Evolutionary conservation across 1,139 yeast species (phyloP).

Genomic region (Meyerozyma elateridarum): DNA sequence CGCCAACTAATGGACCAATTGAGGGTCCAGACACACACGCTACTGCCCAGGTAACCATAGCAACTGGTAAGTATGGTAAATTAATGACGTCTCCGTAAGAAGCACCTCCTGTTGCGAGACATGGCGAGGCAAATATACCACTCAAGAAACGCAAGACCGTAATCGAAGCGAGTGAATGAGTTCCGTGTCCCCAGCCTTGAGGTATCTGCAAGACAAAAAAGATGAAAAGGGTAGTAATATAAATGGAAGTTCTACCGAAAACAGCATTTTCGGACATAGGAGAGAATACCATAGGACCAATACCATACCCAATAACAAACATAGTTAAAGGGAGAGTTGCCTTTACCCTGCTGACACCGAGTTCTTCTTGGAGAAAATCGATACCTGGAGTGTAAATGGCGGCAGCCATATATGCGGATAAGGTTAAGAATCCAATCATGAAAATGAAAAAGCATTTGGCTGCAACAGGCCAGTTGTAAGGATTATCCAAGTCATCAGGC

Average conservation of each 20-base stretch:
- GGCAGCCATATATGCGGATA: conserved; percentile 25
- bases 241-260: conserved; percentile 49
- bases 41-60: conserved; percentile 26
- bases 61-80: conserved; percentile 22
- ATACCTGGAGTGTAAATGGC: conserved; percentile 29
- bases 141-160: conserved; percentile 28
- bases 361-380: conserved; percentile 35
- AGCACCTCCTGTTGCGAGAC: conserved; percentile 36
- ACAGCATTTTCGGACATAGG: conserved; percentile 48
- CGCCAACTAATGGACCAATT: conserved; percentile 24
- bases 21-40: conserved; percentile 31
- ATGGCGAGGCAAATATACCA: conserved; percentile 34
- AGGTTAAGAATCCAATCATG: conserved; percentile 20
- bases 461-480: conserved; percentile 24
- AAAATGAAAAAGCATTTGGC: conserved; percentile 17
- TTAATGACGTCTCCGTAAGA: conserved; percentile 26
- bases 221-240: conserved; percentile 24
- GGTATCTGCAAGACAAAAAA: conserved; percentile 32
- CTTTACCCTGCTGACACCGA: conserved; percentile 35
- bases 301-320: conserved; percentile 50
- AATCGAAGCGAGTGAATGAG: conserved; percentile 27
- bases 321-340: conserved; percentile 40
- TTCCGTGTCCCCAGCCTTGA: conserved; percentile 28
- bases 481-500: conserved; percentile 28
- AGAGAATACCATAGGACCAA: conserved; percentile 51